A percentile compares a stretch with the other conserved stretches of the same genome.
These are phyloP conservation scores for Pleurotus sapidus DNA, from an alignment of 768 basidiomycete species.

Conservation along the genomic window DNA sequence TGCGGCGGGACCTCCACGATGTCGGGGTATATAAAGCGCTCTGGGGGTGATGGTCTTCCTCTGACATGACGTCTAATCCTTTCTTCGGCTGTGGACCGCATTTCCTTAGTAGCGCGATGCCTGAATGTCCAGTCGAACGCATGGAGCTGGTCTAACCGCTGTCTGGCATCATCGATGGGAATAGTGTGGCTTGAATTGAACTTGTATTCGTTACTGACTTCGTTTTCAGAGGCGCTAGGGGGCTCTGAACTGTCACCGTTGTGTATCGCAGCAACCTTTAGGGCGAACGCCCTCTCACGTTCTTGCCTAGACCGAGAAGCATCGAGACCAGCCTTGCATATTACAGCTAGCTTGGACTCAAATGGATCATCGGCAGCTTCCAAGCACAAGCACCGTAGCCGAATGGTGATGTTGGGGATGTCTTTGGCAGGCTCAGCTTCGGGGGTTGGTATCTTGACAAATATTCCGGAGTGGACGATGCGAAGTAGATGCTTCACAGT, in stretches of 20 bases:
- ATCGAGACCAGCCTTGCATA: constrained; percentile 68
- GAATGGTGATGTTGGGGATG: constrained; percentile 61
- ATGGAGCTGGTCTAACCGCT: constrained; percentile 66
- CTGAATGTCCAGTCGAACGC: constrained; percentile 71
- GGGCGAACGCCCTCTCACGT: constrained; percentile 77
- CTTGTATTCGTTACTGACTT: constrained; percentile 50
- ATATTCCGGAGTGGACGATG: constrained; percentile 51
- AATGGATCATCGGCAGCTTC: constrained; percentile 86
- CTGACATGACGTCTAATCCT: constrained; percentile 41
- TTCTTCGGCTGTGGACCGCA: constrained; percentile 49
- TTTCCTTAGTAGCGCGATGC: constrained; percentile 41
- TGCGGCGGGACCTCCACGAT: constrained; percentile 37
- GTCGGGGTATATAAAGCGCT: constrained; percentile 34
- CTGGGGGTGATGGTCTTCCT: constrained; percentile 28
- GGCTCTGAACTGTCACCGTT: constrained; percentile 33
- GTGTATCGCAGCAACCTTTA: constrained; percentile 70
- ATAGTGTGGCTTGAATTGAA: constrained; percentile 67
- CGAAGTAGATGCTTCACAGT: constrained; percentile 64
- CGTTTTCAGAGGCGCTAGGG: constrained; percentile 16
- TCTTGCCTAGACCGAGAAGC: constrained; percentile 70
- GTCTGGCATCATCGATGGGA: constrained; percentile 67
- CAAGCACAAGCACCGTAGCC: constrained; percentile 57
- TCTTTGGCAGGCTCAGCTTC: constrained; percentile 69
- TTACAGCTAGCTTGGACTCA: constrained; percentile 72
- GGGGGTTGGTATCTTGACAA: constrained; percentile 57